Percentiles rank a stretch among this genome's conserved stretches.
phyloP scores from a whole-genome alignment of 1,284 basidiomycete genomes.

The Cryptococcus hybrid region DNA sequence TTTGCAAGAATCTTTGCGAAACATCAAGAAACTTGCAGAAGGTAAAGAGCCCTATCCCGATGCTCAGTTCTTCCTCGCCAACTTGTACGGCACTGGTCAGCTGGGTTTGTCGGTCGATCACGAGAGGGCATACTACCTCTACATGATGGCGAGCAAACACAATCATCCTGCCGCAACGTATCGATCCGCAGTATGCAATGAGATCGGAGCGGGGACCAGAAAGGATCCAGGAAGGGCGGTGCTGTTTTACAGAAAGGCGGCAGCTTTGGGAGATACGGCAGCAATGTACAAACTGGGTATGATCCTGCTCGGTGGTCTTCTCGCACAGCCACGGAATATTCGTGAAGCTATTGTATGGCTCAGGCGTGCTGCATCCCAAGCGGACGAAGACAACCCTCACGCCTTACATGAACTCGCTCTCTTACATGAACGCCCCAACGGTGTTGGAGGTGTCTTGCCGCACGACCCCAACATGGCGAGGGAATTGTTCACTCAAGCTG shows the following conservation, averaged over 20 bases:
- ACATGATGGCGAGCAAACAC: conserved; percentile 95
- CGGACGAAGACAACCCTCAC: conserved; percentile 98
- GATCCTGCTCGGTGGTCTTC: conserved; percentile 81
- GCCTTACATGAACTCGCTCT: conserved; percentile 95
- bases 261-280: conserved; percentile 91
- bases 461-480: conserved; percentile 66
- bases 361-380: conserved; percentile 90
- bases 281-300: conserved; percentile 99
- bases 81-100: conserved; percentile 93
- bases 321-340: conserved; percentile 81
- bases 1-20: conserved; percentile 88
- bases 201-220: conserved; percentile 97
- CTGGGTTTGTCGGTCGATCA: conserved; percentile 94
- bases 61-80: conserved; percentile 99
- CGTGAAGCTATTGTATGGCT: conserved; percentile 95
- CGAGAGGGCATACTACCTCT: conserved; percentile 97
- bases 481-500: conserved; percentile 86
- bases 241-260: conserved; percentile 95
- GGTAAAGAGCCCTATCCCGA: conserved; percentile 76
- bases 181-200: conserved; percentile 97
- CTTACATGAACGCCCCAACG: conserved; percentile 68
- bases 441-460: conserved; percentile 38
- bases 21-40: conserved; percentile 72
- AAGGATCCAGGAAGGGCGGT: conserved; percentile 84
- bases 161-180: conserved; percentile 95